Evolutionary conservation across 805 yeast species (phyloP), one percentile per base, ranked within the genome.

Genomic region (Yamadazyma takamatsuzukensis): DNA sequence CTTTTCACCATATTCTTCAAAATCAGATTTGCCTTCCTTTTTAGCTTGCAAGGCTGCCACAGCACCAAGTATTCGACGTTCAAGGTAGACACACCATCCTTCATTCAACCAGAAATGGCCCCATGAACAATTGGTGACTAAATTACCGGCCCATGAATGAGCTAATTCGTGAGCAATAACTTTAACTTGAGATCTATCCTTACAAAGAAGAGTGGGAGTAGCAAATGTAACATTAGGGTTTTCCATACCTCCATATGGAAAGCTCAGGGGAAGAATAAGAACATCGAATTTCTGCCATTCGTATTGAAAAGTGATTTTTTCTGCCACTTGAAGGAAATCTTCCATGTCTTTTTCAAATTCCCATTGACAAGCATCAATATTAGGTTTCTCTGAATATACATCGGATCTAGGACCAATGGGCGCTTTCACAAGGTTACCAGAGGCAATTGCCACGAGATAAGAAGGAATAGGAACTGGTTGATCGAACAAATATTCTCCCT

Each of bases 211-310:
- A 3, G 64, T 58, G 1, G 64, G 63, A 5, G 65, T 58, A 38
- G 56, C 56, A 34, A 51, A 57, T 7, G 63, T 56, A 36, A 56
- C 41, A 34, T 57, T 57, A 18, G 65, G 65, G 36, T 54, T 59
- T 29, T 59, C 65, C 65, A 59, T 59, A n/a, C 64, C 65, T 13
- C 65, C 65, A 34, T 58, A 59, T 4, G 65, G 65, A 37, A 57
- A 59, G 25, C 55, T 47, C 22, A 40, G 25, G 0, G 64, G 64
- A 14, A 59, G 37, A n/a, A 59, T 53, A 37, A 59, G 47, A n/a
- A 60, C 55, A 42, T 59, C 61, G 36, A 53, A 59, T 19, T 51
- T 40, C 6, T 41, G 32, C 65, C 65, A 59, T 42, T 59, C 64
- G 44, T 59, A 59, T 18, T 47, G 49, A 37, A 58, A 59, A 6